Evolutionary conservation across 352 stramenopile species (phyloP).

Genomic region (Phytophthora crassamura): DNA sequence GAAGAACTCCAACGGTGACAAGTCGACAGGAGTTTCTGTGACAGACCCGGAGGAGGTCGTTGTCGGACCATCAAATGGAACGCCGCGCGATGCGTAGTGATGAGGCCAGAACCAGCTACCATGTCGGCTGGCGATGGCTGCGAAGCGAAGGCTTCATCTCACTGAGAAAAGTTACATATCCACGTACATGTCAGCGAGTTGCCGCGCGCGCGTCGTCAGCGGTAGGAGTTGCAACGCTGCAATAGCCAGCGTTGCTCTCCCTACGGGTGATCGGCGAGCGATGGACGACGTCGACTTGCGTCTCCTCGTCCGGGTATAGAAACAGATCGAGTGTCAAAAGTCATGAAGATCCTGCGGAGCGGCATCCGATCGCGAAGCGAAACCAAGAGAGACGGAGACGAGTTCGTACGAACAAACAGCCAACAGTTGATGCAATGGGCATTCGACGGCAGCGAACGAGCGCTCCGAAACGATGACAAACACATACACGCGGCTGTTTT

Average conservation of each 20-base stretch:
- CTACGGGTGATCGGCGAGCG: slow-evolving; percentile 21
- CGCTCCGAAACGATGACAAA: slow-evolving; percentile 43
- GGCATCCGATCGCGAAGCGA: slow-evolving; percentile 16
- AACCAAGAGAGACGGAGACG: slow-evolving; percentile 33
- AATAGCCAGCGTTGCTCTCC: background rate
- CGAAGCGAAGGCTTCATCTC: background rate
- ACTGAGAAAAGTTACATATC: slow-evolving; percentile 38
- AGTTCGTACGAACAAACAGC: slow-evolving; percentile 49
- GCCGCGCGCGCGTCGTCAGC: slow-evolving; percentile 12
- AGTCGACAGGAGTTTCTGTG: slow-evolving; percentile 44
- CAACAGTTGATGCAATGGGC: slow-evolving; percentile 47
- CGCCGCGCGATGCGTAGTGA: slow-evolving; percentile 44
- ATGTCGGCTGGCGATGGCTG: slow-evolving; percentile 4
- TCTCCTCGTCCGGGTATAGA: slow-evolving; percentile 33
- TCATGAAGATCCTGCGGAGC: slow-evolving; percentile 31
- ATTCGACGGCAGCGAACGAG: slow-evolving; percentile 49
- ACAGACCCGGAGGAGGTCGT: slow-evolving; percentile 70
- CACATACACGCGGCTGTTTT: slow-evolving; percentile 45
- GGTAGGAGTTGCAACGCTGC: slow-evolving; percentile 19
- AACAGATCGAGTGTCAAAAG: slow-evolving; percentile 42
- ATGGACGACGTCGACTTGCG: slow-evolving; percentile 18
- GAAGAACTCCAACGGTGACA: slow-evolving; percentile 60
- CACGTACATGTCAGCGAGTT: slow-evolving; percentile 43
- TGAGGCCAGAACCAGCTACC: background rate
- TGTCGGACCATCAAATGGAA: slow-evolving; percentile 51